A percentile compares a stretch with the other conserved stretches of the same genome.
Conservation (phyloP, 139 green algal species). For the Chlamydomonas sphaeroides region DNA sequence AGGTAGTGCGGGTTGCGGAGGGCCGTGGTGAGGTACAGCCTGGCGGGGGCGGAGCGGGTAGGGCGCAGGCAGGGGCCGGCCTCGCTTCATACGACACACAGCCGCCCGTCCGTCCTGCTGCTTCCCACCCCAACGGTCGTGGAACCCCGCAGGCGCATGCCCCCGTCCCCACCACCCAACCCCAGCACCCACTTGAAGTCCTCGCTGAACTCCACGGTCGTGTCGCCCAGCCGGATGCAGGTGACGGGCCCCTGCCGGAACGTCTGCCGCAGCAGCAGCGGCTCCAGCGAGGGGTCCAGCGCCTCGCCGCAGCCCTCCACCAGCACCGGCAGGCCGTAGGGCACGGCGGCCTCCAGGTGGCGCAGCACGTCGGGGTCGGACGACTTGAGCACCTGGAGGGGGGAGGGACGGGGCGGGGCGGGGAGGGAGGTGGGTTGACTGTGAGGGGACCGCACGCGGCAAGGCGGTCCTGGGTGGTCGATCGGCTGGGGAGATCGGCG, state of each 20-base stretch:
- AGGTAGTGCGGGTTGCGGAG: constrained; percentile 81
- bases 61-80: too few relatives aligned
- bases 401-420: background rate
- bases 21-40: constrained; percentile 77
- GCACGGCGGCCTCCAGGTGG: constrained; percentile 72
- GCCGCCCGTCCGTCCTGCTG: too few relatives aligned
- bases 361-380: constrained; percentile 79
- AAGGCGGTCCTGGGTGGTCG: too few relatives aligned
- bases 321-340: constrained; percentile 54
- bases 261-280: constrained; percentile 74
- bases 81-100: too few relatives aligned
- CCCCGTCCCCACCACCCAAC: background rate
- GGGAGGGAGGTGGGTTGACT: background rate
- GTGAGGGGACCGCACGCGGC: too few relatives aligned
- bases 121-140: too few relatives aligned
- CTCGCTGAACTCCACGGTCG: constrained; percentile 73
- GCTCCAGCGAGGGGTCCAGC: constrained; percentile 78
- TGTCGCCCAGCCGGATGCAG: constrained; percentile 81
- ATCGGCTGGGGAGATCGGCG: too few relatives aligned
- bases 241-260: constrained; percentile 68
- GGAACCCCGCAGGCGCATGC: background rate
- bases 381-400: constrained; percentile 66
- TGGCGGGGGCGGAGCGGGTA: background rate
- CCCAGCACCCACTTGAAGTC: constrained; percentile 53
- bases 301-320: constrained; percentile 42